Conservation (phyloP, 768 basidiomycete species). For the Sarcodon aspratus region DNA sequence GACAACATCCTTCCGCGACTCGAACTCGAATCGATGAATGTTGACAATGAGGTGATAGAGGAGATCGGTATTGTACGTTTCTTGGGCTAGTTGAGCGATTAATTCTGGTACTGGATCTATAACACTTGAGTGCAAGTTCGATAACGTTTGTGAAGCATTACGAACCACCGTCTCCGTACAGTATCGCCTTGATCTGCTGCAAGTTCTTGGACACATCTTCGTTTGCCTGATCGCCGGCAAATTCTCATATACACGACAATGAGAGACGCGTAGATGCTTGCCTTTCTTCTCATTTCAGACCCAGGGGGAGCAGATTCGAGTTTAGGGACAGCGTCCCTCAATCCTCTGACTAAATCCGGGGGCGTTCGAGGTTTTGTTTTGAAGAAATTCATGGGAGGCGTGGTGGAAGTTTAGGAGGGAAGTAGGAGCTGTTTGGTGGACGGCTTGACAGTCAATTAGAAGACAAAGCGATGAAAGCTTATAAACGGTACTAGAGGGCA, state of each 20-base stretch:
- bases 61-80: slow-evolving; percentile 87
- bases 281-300: slow-evolving; percentile 72
- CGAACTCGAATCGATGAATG: slow-evolving; percentile 87
- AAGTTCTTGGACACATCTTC: slow-evolving; percentile 87
- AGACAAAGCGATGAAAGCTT: too few relatives aligned
- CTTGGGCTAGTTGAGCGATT: slow-evolving; percentile 90
- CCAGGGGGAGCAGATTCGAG: slow-evolving; percentile 68
- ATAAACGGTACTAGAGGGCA: too few relatives aligned
- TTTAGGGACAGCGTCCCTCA: slow-evolving; percentile 69
- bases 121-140: slow-evolving; percentile 1
- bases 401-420: too few relatives aligned
- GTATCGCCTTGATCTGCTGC: slow-evolving; percentile 79
- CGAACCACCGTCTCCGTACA: slow-evolving; percentile 83
- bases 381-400: slow-evolving; percentile 79
- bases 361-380: slow-evolving; percentile 84
- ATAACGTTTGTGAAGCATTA: slow-evolving; percentile 4
- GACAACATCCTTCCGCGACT: slow-evolving; percentile 78
- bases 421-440: too few relatives aligned
- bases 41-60: slow-evolving; percentile 71
- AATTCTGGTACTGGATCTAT: slow-evolving; percentile 80
- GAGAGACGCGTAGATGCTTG: slow-evolving; percentile 19
- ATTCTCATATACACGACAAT: neutral
- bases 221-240: slow-evolving; percentile 43
- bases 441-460: too few relatives aligned
- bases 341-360: slow-evolving; percentile 73